These are phyloP conservation scores for Juncus inflexus DNA, from an alignment of 176 grass and related monocot species.

Conservation along the genomic window DNA sequence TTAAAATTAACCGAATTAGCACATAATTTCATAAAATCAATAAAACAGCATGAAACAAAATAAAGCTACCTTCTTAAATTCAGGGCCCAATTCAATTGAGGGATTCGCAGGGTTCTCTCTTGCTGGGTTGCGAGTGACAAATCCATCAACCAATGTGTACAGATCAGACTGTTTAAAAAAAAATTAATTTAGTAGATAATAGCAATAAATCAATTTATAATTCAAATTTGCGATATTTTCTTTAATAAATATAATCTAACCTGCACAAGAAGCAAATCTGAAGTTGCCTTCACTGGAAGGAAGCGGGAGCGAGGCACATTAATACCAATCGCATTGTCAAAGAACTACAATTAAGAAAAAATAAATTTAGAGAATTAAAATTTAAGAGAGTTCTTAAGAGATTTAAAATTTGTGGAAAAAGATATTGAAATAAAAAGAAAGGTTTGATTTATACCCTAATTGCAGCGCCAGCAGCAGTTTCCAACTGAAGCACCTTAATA, in stretches of 20 bases:
- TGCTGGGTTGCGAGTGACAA: slow-evolving; percentile 78
- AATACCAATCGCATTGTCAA: slow-evolving; percentile 81
- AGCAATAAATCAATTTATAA: not conserved
- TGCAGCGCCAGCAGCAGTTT: slow-evolving; percentile 95
- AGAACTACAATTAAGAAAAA: slow-evolving; percentile 57
- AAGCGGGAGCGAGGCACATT: slow-evolving; percentile 85
- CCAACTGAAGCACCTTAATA: slow-evolving; percentile 84
- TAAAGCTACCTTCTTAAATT: slow-evolving; percentile 83
- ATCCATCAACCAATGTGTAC: slow-evolving; percentile 92
- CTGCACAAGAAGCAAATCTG: slow-evolving; percentile 98
- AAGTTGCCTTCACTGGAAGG: slow-evolving; percentile 94
- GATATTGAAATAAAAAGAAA: slow-evolving; percentile 18
- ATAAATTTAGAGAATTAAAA: slow-evolving; percentile 7
- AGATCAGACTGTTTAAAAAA: slow-evolving; percentile 75
- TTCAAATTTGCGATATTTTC: not conserved
- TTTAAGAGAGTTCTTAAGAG: not conserved
- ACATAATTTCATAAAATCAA: not conserved
- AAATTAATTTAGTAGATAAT: slow-evolving; percentile 16
- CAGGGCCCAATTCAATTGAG: slow-evolving; percentile 82
- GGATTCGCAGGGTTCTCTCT: slow-evolving; percentile 79
- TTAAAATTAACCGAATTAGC: not conserved
- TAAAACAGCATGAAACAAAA: slow-evolving; percentile 17
- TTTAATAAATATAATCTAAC: slow-evolving; percentile 30
- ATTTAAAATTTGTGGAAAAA: not conserved
- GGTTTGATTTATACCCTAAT: slow-evolving; percentile 56